A percentile compares a stretch with the other conserved stretches of the same genome.
Evolutionary conservation across 2,329 filamentous ascomycete species (phyloP).

Genomic region (Berkeleyomyces rouxiae): DNA sequence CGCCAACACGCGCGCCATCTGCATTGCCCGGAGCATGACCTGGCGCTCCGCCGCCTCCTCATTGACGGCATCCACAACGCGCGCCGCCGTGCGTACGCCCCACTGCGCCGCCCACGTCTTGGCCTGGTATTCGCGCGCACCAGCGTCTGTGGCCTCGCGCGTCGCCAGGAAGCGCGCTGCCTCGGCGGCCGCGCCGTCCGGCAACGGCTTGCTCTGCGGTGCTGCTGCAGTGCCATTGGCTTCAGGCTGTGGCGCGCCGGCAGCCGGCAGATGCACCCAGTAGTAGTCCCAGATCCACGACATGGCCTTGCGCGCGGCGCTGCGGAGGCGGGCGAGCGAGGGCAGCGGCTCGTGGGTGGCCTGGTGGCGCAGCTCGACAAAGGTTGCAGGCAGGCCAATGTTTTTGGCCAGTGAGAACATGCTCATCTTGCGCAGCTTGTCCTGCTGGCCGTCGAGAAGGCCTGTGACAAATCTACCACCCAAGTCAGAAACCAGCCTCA

Average conservation of each 20-base stretch:
- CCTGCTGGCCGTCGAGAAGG: slow-evolving; percentile 56
- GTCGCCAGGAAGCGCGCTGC: neutral
- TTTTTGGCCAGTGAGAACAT: slow-evolving; percentile 58
- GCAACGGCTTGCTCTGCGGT: neutral
- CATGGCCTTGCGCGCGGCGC: slow-evolving; percentile 52
- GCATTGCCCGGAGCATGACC: slow-evolving; percentile 28
- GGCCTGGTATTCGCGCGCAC: slow-evolving; percentile 17
- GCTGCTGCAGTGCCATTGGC: neutral
- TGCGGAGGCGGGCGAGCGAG: slow-evolving; percentile 53
- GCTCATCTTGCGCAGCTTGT: slow-evolving; percentile 48
- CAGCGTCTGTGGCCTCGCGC: slow-evolving; percentile 14
- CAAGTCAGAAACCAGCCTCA: neutral
- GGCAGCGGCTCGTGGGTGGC: slow-evolving; percentile 81
- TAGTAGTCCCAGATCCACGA: slow-evolving; percentile 83
- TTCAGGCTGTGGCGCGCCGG: neutral
- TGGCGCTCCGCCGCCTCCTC: slow-evolving; percentile 26
- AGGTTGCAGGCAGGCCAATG: slow-evolving; percentile 55
- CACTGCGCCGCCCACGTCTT: slow-evolving; percentile 20
- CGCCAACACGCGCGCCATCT: slow-evolving; percentile 28
- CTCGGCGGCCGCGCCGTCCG: slow-evolving; percentile 3
- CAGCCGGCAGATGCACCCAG: slow-evolving; percentile 42
- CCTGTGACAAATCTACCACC: slow-evolving; percentile 57
- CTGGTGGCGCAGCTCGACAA: slow-evolving; percentile 80
- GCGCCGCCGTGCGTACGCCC: slow-evolving; percentile 22
- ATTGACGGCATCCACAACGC: slow-evolving; percentile 24